These are phyloP conservation scores for Rhizophagus prolifer DNA, from an alignment of 192 early-diverging fungal species.

Conservation along the genomic window DNA sequence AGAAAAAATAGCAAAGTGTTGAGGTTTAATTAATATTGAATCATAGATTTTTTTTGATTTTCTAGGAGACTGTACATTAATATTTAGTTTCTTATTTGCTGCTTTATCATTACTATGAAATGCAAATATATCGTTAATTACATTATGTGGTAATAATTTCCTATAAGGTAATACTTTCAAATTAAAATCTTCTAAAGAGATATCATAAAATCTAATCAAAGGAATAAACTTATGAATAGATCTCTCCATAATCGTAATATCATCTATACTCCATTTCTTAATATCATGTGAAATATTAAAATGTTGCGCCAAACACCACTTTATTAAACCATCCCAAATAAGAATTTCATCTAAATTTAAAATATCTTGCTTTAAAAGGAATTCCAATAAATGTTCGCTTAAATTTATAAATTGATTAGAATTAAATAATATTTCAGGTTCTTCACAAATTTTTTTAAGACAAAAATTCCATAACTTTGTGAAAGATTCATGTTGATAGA, in stretches of 20 bases:
- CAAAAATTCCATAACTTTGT: background rate
- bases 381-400: background rate
- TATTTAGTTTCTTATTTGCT: background rate
- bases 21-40: too few relatives aligned
- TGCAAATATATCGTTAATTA: background rate
- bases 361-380: background rate
- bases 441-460: background rate
- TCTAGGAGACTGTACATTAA: background rate
- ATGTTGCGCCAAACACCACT: background rate
- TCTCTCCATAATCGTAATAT: background rate
- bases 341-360: background rate
- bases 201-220: background rate
- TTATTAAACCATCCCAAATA: background rate
- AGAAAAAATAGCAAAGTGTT: too few relatives aligned
- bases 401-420: background rate
- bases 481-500: background rate
- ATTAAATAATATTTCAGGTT: conserved; percentile 1
- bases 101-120: background rate
- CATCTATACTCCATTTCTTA: background rate
- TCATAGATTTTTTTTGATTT: too few relatives aligned
- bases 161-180: background rate
- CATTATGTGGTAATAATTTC: background rate
- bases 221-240: background rate
- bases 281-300: background rate
- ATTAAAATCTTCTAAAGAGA: background rate